Percentiles rank a stretch among this genome's conserved stretches.
phyloP scores from a whole-genome alignment of 2,329 filamentous ascomycete species.

The Sclerotinia glacialis region DNA sequence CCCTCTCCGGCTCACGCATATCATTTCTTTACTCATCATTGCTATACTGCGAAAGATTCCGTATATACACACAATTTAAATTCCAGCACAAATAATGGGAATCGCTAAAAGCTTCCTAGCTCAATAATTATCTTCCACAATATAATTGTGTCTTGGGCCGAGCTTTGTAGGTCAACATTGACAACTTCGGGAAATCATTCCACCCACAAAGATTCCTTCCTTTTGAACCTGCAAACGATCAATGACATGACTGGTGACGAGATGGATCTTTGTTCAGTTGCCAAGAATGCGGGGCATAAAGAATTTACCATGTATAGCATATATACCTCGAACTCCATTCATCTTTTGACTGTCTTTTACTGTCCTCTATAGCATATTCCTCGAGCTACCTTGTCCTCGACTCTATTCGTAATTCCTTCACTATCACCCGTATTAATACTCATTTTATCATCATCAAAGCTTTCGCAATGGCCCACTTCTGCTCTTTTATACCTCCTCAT shows the following conservation, averaged over 20 bases:
- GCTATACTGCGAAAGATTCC: too few relatives aligned
- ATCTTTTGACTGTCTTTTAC: too few relatives aligned
- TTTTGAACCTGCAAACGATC: neutral
- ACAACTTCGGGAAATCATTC: neutral
- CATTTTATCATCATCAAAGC: neutral
- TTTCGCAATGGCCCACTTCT: neutral
- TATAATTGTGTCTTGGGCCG: too few relatives aligned
- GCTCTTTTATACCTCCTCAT: slow-evolving; percentile 8
- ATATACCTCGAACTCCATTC: too few relatives aligned
- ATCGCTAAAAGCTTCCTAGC: too few relatives aligned
- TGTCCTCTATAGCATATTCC: neutral
- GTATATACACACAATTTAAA: too few relatives aligned
- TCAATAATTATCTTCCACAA: too few relatives aligned
- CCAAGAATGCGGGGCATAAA: neutral
- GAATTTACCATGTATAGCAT: neutral
- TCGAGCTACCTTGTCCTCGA: neutral
- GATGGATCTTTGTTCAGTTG: neutral
- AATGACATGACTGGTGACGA: neutral
- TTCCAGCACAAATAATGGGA: too few relatives aligned
- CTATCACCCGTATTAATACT: neutral
- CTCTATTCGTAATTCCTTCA: neutral
- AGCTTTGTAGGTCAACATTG: neutral
- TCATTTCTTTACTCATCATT: too few relatives aligned
- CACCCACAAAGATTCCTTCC: too few relatives aligned
- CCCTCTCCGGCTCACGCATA: too few relatives aligned